Evolutionary conservation across 176 grass and related monocot species (phyloP).

Genomic region (Paspalum notatum): DNA sequence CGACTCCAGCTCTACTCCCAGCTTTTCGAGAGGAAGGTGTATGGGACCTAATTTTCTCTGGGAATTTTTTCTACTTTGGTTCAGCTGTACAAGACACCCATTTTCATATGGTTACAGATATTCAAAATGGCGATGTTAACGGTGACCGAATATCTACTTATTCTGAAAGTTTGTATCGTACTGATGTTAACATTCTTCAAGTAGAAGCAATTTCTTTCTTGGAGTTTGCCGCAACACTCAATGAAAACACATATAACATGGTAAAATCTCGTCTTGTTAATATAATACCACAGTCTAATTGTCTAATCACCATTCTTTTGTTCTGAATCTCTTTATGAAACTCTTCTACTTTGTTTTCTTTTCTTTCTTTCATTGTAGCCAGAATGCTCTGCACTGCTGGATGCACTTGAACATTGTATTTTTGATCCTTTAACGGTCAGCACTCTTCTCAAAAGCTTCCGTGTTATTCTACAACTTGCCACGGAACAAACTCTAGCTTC

Average conservation of each 20-base stretch:
- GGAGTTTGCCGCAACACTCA: constrained; percentile 82
- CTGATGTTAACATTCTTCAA: constrained; percentile 74
- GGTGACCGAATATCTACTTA: constrained; percentile 20
- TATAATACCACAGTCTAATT: constrained; percentile 23
- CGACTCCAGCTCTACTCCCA: constrained; percentile 70
- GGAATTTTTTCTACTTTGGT: constrained; percentile 82
- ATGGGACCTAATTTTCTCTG: constrained; percentile 88
- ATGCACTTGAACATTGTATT: constrained; percentile 66
- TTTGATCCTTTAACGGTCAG: constrained; percentile 59
- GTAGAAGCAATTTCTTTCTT: constrained; percentile 96
- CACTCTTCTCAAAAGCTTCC: constrained; percentile 84
- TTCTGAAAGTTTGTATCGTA: constrained; percentile 43
- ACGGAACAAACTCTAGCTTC: constrained; percentile 77
- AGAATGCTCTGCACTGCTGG: constrained; percentile 79
- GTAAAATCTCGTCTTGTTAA: constrained; percentile 53
- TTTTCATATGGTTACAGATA: constrained; percentile 34
- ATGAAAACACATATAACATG: constrained; percentile 84
- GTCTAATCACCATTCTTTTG: constrained; percentile 13
- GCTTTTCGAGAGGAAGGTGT: constrained; percentile 82
- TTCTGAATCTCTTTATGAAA: constrained; percentile 22
- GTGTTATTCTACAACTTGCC: constrained; percentile 78
- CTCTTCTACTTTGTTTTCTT: constrained; percentile 21
- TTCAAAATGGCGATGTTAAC: constrained; percentile 35
- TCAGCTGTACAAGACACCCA: constrained; percentile 42
- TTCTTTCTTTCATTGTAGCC: constrained; percentile 58